Conservation (phyloP, 2,329 filamentous ascomycete species). For the Ophiostoma novo-ulmi region DNA sequence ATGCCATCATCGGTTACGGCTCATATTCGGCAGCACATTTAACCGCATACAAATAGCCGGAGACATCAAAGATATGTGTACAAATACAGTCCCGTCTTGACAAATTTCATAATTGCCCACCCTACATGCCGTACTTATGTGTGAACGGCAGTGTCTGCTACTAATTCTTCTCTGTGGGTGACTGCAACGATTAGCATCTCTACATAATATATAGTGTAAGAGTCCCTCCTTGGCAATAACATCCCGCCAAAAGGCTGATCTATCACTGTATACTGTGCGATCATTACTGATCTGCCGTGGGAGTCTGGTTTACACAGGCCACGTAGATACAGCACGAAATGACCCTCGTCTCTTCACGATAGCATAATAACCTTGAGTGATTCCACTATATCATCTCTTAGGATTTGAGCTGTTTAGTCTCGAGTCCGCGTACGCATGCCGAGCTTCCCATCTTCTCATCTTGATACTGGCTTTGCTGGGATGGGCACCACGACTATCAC, state of each 20-base stretch:
- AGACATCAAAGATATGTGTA: neutral
- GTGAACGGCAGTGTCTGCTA: neutral
- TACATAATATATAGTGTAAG: neutral
- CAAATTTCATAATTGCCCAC: neutral
- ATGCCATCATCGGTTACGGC: neutral
- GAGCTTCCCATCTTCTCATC: too few species aligned
- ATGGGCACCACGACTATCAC: too few species aligned
- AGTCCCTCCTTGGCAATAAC: neutral
- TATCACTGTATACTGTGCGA: neutral
- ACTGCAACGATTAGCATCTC: too few species aligned
- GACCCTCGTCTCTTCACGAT: too few species aligned
- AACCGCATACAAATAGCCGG: neutral
- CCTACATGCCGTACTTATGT: neutral
- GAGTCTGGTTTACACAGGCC: too few species aligned
- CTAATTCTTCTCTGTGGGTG: neutral
- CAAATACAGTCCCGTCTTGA: neutral
- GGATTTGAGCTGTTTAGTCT: too few species aligned
- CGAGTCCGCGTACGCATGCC: too few species aligned
- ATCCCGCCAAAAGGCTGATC: neutral
- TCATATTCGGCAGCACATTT: neutral
- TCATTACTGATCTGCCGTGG: neutral
- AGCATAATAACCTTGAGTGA: too few species aligned
- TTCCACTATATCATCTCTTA: too few species aligned
- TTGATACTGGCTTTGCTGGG: too few species aligned
- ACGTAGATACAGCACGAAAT: too few species aligned